Conservation (phyloP, 306 rosid genomes). For the Glycyrrhiza uralensis region DNA sequence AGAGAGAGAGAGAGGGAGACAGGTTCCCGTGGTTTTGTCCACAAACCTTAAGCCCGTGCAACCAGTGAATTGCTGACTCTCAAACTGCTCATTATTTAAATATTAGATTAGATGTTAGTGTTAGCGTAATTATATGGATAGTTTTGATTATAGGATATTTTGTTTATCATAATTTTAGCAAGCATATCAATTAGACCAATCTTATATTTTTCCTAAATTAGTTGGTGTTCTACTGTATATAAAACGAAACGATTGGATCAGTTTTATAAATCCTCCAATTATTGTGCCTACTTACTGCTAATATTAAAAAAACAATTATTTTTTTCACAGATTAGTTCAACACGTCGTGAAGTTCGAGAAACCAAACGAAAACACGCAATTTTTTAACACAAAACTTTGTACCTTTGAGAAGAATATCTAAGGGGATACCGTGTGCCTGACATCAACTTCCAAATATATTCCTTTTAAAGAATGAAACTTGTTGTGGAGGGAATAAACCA, state of each 20-base stretch:
- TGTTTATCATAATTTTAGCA: no score
- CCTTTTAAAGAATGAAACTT: slow-evolving; percentile 23
- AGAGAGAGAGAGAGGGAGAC: background rate
- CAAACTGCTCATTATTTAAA: slow-evolving; percentile 32
- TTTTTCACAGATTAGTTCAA: slow-evolving; percentile 17
- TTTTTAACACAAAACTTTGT: background rate
- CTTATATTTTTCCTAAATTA: no score
- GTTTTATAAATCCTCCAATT: no score
- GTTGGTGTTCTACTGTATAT: no score
- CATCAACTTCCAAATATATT: slow-evolving; percentile 22
- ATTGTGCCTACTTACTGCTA: no score
- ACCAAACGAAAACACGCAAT: slow-evolving; percentile 25
- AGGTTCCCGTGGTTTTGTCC: background rate
- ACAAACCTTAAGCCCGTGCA: slow-evolving; percentile 26
- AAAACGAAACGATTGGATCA: no score
- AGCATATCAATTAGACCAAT: no score
- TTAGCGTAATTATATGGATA: no score
- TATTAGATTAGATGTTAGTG: background rate
- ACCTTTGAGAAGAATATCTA: slow-evolving; percentile 31
- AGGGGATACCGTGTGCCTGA: background rate
- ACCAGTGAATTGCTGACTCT: slow-evolving; percentile 30
- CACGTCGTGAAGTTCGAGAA: slow-evolving; percentile 53
- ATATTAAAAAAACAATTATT: slow-evolving; percentile 19
- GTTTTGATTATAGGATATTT: no score
- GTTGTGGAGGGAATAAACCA: slow-evolving; percentile 10